Conservation (phyloP, 2,329 filamentous ascomycete genomes). For the Claviceps maximensis region DNA sequence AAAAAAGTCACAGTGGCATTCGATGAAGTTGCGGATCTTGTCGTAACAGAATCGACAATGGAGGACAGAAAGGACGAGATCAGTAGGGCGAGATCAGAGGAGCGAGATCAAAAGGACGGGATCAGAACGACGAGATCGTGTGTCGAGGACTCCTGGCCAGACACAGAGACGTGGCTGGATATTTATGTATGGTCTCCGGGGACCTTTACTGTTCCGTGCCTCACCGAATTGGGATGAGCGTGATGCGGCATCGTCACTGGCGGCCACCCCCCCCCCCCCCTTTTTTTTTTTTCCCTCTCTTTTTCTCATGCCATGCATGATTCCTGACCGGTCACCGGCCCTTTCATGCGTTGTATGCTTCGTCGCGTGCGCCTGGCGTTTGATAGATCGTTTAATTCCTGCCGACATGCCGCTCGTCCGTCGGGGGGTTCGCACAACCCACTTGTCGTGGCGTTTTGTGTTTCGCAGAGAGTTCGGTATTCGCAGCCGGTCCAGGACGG, state of each 20-base stretch:
- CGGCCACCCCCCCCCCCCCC: too few species aligned
- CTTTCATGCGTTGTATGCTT: not conserved
- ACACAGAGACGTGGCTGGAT: not conserved
- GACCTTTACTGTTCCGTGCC: too few species aligned
- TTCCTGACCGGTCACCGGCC: not conserved
- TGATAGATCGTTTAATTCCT: not conserved
- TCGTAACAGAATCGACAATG: not conserved
- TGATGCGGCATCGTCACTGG: not conserved
- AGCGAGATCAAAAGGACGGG: too few species aligned
- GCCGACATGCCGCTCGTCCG: not conserved
- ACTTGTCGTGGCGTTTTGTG: not conserved
- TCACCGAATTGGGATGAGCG: not conserved
- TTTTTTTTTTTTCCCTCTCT: not conserved
- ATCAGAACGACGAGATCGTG: not conserved
- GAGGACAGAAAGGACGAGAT: not conserved
- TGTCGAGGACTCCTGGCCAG: not conserved
- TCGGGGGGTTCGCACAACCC: not conserved
- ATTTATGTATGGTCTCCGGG: not conserved
- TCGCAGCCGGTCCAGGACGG: not conserved
- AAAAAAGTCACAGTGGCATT: not conserved
- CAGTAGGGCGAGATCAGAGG: too few species aligned
- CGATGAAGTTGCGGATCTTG: not conserved
- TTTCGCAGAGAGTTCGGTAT: slow-evolving; percentile 8
- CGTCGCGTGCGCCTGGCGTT: not conserved
- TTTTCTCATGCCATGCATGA: not conserved